Conservation (phyloP, 169 alveolate species). For the Eimeria praecox region DNA sequence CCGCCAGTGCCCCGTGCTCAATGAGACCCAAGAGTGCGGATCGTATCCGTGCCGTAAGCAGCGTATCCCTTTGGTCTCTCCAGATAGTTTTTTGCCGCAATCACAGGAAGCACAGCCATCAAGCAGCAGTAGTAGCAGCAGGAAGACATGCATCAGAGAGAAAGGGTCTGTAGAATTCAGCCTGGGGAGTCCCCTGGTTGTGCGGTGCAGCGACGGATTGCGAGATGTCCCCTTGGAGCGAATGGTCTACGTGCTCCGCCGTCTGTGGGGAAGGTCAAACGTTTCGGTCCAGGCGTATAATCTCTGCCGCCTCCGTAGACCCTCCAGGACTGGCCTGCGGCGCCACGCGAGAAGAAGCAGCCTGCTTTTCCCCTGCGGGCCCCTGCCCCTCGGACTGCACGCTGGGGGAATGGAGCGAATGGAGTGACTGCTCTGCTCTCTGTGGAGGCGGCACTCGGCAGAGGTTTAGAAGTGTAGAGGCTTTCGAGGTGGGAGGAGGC, state of each 20-base stretch:
- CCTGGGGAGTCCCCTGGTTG: no score
- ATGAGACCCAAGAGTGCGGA: conserved; percentile 78
- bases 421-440: conserved; percentile 85
- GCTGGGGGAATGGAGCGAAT: conserved; percentile 85
- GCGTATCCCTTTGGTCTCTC: neutral
- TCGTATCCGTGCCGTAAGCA: conserved; percentile 79
- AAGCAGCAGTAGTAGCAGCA: neutral
- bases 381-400: conserved; percentile 84
- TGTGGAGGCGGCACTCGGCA: conserved; percentile 82
- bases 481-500: conserved; percentile 72
- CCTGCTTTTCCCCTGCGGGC: conserved; percentile 64
- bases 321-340: conserved; percentile 83
- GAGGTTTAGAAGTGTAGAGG: conserved; percentile 67
- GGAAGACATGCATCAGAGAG: neutral
- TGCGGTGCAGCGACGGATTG: conserved; percentile 84
- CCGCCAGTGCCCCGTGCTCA: conserved; percentile 71
- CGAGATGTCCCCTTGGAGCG: conserved; percentile 84
- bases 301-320: conserved; percentile 76
- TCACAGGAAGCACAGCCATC: neutral
- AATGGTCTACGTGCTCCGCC: conserved; percentile 85
- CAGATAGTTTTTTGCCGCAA: neutral
- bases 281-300: conserved; percentile 75
- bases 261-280: conserved; percentile 83
- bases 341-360: conserved; percentile 42
- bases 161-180: neutral